A percentile compares a stretch with the other conserved stretches of the same genome.
These are phyloP conservation scores for Rhodocollybia butyracea DNA, from an alignment of 768 basidiomycete species.

Conservation along the genomic window DNA sequence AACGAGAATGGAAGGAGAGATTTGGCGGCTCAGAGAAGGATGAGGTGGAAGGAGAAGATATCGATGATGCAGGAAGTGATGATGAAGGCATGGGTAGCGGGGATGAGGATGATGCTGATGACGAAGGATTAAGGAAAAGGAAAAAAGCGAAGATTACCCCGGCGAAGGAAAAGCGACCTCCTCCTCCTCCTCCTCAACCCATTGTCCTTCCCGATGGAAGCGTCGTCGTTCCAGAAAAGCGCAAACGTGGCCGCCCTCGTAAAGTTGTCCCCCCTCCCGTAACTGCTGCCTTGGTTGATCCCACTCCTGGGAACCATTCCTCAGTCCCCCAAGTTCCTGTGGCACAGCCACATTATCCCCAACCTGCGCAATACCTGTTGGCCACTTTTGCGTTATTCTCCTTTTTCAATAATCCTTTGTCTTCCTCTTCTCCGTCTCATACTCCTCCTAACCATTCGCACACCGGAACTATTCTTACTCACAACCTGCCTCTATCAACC, in stretches of 20 bases:
- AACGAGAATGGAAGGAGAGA: slow-evolving; percentile 64
- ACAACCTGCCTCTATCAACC: slow-evolving; percentile 22
- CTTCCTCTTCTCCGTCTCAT: slow-evolving; percentile 30
- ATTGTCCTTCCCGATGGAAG: slow-evolving; percentile 22
- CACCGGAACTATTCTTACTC: slow-evolving; percentile 55
- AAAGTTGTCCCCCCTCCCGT: slow-evolving; percentile 58
- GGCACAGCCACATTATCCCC: slow-evolving; percentile 19
- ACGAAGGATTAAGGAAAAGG: slow-evolving; percentile 63
- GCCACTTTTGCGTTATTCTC: slow-evolving; percentile 84
- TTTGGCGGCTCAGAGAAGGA: slow-evolving; percentile 79
- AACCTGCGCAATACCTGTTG: slow-evolving; percentile 66
- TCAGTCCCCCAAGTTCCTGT: slow-evolving; percentile 3
- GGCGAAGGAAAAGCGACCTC: slow-evolving; percentile 34
- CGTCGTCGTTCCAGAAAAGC: slow-evolving; percentile 58
- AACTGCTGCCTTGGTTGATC: slow-evolving; percentile 14
- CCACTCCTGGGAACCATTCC: slow-evolving; percentile 9
- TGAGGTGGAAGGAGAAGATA: slow-evolving; percentile 56
- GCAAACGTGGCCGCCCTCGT: slow-evolving; percentile 81
- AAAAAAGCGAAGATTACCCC: slow-evolving; percentile 42
- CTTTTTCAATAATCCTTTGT: slow-evolving; percentile 76
- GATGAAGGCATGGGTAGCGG: slow-evolving; percentile 36
- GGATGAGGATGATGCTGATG: slow-evolving; percentile 51
- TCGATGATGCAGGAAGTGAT: slow-evolving; percentile 36
- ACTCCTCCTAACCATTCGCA: slow-evolving; percentile 40
- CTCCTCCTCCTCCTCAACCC: slow-evolving; percentile 19